Conservation (phyloP, 495 filamentous ascomycete species). For the Tuber brumale region DNA sequence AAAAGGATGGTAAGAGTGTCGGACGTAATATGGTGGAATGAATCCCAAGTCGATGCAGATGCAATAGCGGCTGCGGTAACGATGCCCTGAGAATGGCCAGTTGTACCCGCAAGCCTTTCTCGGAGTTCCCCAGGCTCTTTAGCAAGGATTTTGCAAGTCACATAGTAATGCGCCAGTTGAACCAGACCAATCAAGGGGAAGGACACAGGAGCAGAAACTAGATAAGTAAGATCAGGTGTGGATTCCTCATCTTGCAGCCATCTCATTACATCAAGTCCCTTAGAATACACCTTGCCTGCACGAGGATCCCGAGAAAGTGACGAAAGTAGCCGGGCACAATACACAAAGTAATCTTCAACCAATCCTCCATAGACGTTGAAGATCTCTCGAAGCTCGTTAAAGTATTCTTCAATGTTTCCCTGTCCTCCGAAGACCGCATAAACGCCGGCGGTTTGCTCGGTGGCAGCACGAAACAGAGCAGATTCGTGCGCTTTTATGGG, state of each 20-base stretch:
- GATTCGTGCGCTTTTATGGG: constrained; percentile 85
- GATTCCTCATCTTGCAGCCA: constrained; percentile 83
- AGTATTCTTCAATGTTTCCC: constrained; percentile 98
- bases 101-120: constrained; percentile 74
- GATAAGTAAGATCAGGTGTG: constrained; percentile 89
- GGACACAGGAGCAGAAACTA: constrained; percentile 94
- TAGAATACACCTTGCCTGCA: constrained; percentile 89
- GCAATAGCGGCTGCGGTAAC: constrained; percentile 90
- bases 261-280: constrained; percentile 85
- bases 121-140: constrained; percentile 77
- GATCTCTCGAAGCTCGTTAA: constrained; percentile 87
- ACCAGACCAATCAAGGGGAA: constrained; percentile 93
- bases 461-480: constrained; percentile 80
- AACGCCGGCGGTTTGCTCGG: constrained; percentile 66
- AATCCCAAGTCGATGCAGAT: constrained; percentile 80
- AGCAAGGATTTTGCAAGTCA: constrained; percentile 84
- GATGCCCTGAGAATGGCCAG: constrained; percentile 94
- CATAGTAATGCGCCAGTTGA: constrained; percentile 86
- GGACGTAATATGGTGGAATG: constrained; percentile 68
- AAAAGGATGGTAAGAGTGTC: constrained; percentile 89
- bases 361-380: constrained; percentile 86
- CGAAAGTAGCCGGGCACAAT: constrained; percentile 74
- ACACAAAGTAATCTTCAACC: constrained; percentile 71
- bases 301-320: constrained; percentile 75
- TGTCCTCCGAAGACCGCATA: constrained; percentile 98